Base-by-base conservation (phyloP, 306 rosid genomes). In the Pyrus betulifolia region DNA sequence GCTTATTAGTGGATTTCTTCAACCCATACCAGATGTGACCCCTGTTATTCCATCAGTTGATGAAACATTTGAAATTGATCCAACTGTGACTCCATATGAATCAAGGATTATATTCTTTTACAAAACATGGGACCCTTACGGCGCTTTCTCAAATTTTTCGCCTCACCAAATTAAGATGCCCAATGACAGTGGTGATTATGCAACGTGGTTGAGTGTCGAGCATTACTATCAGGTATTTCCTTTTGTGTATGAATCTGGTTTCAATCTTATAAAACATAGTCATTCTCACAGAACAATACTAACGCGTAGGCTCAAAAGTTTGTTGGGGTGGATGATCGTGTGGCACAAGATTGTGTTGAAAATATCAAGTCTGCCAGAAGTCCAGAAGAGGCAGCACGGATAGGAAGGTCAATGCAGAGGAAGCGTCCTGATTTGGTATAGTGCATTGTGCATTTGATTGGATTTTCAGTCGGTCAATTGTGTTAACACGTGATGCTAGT, bases 161-260 rank as follows among this genome's bases (percentile, higher is more conserved):
- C 96, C 95, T 71, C 98, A 94, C 78, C 85, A 92, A 67, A 88
- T 94, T 82, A 87, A 87, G 80, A 83, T 92, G 86, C 84, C 84
- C 9, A 90, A 86, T 74, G 92, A 73, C 46, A 87, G 85, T 85
- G 96, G 95, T 68, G 86, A 82, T 82, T 77, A 77, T 69, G 64
- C 61, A 76, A 86, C 93, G 80, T 95, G 96, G 97, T 67, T 76
- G 84, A 95, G 90, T 49, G 93, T 95, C 38, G 98, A 95, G 81
- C 97, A 95, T 85, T 95, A 90, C 82, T 95, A 95, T 78, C 97
- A 95, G 97, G 98, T 95, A 80, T 75, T 70, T 82, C n/a, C 27
- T 79, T 80, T 80, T 62, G 69, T 33, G 57, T 28, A 44, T 74
- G 61, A 30, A 25, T 76, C 74, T 18, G 60, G 31, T 69, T 76